Evolutionary conservation across 2,329 filamentous ascomycete genomes (phyloP).

Genomic region (Fusarium miscanthi): DNA sequence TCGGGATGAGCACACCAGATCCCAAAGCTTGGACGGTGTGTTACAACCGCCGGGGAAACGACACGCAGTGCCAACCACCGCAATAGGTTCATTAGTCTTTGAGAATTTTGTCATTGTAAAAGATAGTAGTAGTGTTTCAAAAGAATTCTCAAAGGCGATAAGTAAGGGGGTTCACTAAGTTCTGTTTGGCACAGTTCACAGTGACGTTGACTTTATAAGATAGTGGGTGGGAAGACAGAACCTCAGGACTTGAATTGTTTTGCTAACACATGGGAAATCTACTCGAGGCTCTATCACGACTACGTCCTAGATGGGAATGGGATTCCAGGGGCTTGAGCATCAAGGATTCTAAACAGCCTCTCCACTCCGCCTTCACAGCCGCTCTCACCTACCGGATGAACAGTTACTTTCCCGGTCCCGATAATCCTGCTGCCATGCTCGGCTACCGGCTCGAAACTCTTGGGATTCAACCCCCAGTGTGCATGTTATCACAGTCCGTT

Average conservation of each 20-base stretch:
- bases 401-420: background rate
- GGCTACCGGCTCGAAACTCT: background rate
- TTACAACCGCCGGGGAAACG: background rate
- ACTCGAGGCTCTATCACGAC: background rate
- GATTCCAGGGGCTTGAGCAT: background rate
- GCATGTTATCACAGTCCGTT: background rate
- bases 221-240: background rate
- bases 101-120: background rate
- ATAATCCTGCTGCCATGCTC: background rate
- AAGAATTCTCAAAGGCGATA: background rate
- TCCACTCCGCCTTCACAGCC: background rate
- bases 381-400: background rate
- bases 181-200: background rate
- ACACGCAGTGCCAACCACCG: slow-evolving; percentile 4
- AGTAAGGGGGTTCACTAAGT: background rate
- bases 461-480: background rate
- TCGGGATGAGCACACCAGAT: slow-evolving; percentile 1
- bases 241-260: background rate
- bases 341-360: background rate
- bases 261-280: background rate
- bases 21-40: slow-evolving; percentile 17
- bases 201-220: background rate
- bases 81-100: slow-evolving; percentile 8
- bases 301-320: background rate
- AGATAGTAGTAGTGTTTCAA: background rate